Percentiles rank a stretch among this genome's conserved stretches.
Conservation (phyloP, 306 rosid species). For the Myrica gale region DNA sequence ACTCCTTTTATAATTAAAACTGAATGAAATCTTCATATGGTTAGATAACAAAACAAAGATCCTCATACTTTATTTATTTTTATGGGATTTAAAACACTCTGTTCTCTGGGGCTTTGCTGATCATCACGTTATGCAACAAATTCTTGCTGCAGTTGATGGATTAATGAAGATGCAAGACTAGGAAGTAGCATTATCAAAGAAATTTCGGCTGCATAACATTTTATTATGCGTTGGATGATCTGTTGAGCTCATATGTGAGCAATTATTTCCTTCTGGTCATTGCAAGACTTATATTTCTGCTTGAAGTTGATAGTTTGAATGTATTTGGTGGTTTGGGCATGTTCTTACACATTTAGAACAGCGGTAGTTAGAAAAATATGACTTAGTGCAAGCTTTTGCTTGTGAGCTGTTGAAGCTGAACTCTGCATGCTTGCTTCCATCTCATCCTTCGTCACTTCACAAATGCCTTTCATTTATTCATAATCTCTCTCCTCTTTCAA, state of each 20-base stretch:
- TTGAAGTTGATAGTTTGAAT: background rate
- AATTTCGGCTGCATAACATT: background rate
- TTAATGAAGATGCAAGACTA: background rate
- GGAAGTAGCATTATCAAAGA: background rate
- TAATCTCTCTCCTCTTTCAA: conserved; percentile 15
- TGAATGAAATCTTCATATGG: too few relatives aligned
- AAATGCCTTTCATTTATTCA: conserved; percentile 8
- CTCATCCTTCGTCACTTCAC: background rate
- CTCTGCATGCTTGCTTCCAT: background rate
- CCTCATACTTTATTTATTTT: background rate
- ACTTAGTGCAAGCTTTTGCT: background rate
- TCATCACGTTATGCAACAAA: background rate
- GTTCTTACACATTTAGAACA: background rate
- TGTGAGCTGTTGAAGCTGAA: background rate
- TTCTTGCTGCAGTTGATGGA: background rate
- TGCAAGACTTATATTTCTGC: background rate
- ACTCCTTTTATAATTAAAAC: too few relatives aligned
- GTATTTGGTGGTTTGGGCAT: background rate
- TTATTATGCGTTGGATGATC: background rate
- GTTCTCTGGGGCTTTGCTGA: background rate
- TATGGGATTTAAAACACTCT: background rate
- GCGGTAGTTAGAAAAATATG: background rate
- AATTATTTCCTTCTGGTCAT: background rate
- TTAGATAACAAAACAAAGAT: too few relatives aligned
- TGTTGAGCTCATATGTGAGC: background rate